Evolutionary conservation across 1,139 yeast species (phyloP), one percentile per base, ranked within the genome.

Genomic region (Pichia sp.): DNA sequence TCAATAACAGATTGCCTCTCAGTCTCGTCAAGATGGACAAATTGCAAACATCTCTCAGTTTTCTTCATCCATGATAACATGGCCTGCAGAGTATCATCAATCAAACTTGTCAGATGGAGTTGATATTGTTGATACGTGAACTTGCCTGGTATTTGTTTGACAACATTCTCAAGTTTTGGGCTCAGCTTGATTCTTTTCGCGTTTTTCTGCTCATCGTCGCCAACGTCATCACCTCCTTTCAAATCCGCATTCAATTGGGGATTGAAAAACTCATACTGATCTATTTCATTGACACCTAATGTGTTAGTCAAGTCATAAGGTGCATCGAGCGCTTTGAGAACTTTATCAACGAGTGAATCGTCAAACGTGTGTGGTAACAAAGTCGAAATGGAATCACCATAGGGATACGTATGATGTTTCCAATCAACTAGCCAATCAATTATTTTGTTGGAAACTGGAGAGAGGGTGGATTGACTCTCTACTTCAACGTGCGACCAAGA

Each of bases 1-100:
- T 81, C 91, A 27, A 71, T 59, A 12, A 57, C 50, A 6, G 60
- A 47, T 46, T 79, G 85, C 33, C 76, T 58, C 21, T 58, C 50
- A 1, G 80, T 69, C 43, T 77, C 80, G 20, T 55, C 53, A 3
- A 52, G 35, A 42, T 75, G 63, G 6, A 64, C 53, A 1, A 50
- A 47, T 1, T 59, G 55, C 3, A 76, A 41, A 4, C 51, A 42
- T 4, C 45, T 41, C 5, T 53, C 48, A 11, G 59, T 56, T 3
- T 51, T 43, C 1, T 47, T 44, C n/a, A 55, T 50, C 18, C 62
- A 56, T 1, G 50, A 41, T 30, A 63, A 59, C 17, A 74, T 34
- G 13, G 42, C 42, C 7, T 39, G 31, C 32, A 44, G 41, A 18
- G 50, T 38, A 6, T 35, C 34, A 25, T 41, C 39, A 9, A 55